Evolutionary conservation across 2,329 filamentous ascomycete species (phyloP).

Genomic region (Gnomoniopsis smithogilvyi): DNA sequence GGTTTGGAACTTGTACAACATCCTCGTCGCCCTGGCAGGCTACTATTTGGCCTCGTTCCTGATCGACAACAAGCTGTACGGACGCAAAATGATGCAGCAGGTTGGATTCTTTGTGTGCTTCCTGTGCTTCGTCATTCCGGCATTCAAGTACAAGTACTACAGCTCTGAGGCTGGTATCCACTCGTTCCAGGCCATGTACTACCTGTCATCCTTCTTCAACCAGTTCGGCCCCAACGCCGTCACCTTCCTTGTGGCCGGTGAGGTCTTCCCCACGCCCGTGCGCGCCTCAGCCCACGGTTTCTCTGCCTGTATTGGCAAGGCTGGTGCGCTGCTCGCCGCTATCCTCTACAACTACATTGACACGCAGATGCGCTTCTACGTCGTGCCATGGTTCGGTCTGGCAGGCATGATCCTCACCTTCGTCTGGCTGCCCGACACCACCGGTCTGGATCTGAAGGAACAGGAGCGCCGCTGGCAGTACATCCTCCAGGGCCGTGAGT

Average conservation of each 20-base stretch:
- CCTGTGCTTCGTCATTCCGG: constrained; percentile 88
- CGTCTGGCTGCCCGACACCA: constrained; percentile 93
- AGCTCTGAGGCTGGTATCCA: constrained; percentile 68
- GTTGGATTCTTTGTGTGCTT: constrained; percentile 91
- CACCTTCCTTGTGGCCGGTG: constrained; percentile 92
- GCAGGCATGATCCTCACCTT: constrained; percentile 78
- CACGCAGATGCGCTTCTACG: constrained; percentile 79
- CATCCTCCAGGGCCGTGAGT: constrained; percentile 71
- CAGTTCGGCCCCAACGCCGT: constrained; percentile 96
- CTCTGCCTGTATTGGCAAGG: constrained; percentile 86
- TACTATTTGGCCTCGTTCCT: constrained; percentile 89
- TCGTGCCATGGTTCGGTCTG: constrained; percentile 94
- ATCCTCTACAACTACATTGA: constrained; percentile 95
- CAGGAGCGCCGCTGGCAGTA: constrained; percentile 92
- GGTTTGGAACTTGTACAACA: constrained; percentile 91
- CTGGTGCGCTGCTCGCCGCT: constrained; percentile 80
- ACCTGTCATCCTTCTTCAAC: constrained; percentile 97
- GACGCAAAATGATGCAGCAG: constrained; percentile 94
- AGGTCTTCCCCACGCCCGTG: constrained; percentile 93
- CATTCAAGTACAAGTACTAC: constrained; percentile 86
- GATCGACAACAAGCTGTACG: constrained; percentile 96
- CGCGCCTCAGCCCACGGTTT: constrained; percentile 93
- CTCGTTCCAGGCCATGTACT: constrained; percentile 98
- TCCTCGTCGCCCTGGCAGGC: constrained; percentile 77
- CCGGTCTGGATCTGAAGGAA: constrained; percentile 93